Conservation (phyloP, 768 basidiomycete genomes). For the Paxillus involutus region DNA sequence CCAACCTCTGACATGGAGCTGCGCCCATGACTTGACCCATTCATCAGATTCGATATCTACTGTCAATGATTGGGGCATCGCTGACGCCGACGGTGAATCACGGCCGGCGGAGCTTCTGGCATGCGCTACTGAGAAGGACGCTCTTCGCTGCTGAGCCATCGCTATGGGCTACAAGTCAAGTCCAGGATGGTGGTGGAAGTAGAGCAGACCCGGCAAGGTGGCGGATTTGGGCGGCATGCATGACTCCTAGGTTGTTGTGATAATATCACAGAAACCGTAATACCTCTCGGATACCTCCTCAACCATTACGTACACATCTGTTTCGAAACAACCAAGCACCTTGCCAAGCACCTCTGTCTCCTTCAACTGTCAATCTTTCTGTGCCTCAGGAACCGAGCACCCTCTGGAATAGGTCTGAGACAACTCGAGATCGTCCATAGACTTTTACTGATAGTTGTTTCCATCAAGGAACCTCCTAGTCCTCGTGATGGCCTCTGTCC, state of each 20-base stretch:
- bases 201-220: slow-evolving; percentile 7
- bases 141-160: slow-evolving; percentile 15
- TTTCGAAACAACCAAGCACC: no score
- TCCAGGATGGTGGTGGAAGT: neutral
- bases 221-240: slow-evolving; percentile 6
- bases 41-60: slow-evolving; percentile 38
- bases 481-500: slow-evolving; percentile 18
- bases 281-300: no score
- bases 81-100: slow-evolving; percentile 15
- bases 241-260: slow-evolving; percentile 9
- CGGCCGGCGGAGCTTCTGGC: slow-evolving; percentile 11
- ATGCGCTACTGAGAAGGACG: slow-evolving; percentile 18
- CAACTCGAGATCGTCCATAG: neutral
- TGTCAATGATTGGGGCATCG: slow-evolving; percentile 9
- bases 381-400: neutral
- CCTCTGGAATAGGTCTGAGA: neutral
- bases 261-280: neutral
- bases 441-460: neutral
- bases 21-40: slow-evolving; percentile 62
- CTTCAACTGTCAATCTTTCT: neutral
- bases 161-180: slow-evolving; percentile 13
- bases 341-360: no score
- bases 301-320: neutral
- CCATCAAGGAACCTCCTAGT: neutral
- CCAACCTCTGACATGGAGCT: slow-evolving; percentile 58